Evolutionary conservation across 1,139 yeast species (phyloP).

Genomic region (Geotrichum phurueaensis): DNA sequence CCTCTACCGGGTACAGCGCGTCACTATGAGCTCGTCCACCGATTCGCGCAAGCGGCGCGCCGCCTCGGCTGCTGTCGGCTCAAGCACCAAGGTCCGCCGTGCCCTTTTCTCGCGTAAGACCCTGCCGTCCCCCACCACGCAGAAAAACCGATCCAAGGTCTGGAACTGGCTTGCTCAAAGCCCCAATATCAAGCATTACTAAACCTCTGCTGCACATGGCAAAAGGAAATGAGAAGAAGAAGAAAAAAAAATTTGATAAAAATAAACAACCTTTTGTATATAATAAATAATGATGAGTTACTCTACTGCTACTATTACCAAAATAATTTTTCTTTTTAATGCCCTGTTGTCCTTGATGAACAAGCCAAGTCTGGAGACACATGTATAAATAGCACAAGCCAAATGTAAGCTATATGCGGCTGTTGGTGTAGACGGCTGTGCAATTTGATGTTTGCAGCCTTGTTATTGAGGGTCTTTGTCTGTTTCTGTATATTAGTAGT

Average conservation of each 20-base stretch:
- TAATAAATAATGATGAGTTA: not conserved
- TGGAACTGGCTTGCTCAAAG: slow-evolving; percentile 15
- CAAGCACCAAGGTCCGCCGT: not conserved
- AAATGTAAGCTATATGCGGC: not conserved
- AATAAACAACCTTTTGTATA: not conserved
- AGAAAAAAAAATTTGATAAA: not conserved
- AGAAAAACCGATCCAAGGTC: slow-evolving; percentile 8
- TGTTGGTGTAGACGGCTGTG: not conserved
- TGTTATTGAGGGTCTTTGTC: too few species aligned
- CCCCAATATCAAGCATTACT: slow-evolving; percentile 12
- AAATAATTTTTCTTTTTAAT: not conserved
- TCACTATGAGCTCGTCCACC: slow-evolving; percentile 53
- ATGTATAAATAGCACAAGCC: not conserved
- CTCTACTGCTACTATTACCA: not conserved
- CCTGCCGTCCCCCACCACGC: not conserved
- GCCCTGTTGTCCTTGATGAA: not conserved
- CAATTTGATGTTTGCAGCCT: too few species aligned
- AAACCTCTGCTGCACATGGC: not conserved
- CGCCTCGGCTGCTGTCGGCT: not conserved
- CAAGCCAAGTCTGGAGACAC: not conserved
- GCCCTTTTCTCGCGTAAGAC: not conserved
- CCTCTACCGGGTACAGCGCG: slow-evolving; percentile 51
- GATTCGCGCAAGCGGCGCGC: slow-evolving; percentile 1
- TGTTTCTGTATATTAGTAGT: too few species aligned
- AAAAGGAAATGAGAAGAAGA: not conserved